Percentiles rank a stretch among this genome's conserved stretches.
Evolutionary conservation across 768 basidiomycete species (phyloP).

Genomic region (Mycena polygramma): DNA sequence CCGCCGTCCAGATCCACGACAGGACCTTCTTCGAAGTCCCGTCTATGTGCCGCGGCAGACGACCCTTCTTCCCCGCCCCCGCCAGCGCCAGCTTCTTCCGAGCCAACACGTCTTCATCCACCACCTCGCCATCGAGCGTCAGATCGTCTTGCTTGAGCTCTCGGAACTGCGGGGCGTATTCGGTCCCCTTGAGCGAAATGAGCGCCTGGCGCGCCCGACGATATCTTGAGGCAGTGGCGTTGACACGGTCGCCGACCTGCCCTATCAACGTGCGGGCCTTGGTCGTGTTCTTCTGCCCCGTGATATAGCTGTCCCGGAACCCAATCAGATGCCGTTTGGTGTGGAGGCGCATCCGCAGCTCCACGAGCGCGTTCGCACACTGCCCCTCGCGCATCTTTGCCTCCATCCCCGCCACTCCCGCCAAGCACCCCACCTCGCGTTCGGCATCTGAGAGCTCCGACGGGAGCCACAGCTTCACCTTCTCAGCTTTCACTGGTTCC

Average conservation of each 20-base stretch:
- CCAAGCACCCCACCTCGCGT: not conserved
- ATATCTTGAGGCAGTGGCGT: not conserved
- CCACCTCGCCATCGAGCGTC: not conserved
- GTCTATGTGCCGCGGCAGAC: no score
- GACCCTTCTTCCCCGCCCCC: not conserved
- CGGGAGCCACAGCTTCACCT: not conserved
- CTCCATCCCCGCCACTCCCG: not conserved
- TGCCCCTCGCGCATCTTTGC: not conserved
- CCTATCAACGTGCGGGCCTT: conserved; percentile 5
- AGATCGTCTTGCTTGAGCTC: conserved; percentile 16
- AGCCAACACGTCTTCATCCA: conserved; percentile 7
- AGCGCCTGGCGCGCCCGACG: conserved; percentile 1
- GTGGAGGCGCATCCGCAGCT: conserved; percentile 9
- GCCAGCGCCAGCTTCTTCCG: conserved; percentile 2
- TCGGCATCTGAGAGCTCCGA: conserved; percentile 1
- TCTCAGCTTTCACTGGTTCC: not conserved
- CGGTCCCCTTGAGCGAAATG: not conserved
- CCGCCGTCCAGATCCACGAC: conserved; percentile 27
- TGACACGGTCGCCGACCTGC: not conserved
- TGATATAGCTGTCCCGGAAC: not conserved
- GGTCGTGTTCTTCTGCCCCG: conserved; percentile 22
- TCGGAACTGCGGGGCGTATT: conserved; percentile 1
- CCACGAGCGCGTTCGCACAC: not conserved
- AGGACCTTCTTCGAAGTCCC: no score
- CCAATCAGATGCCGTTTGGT: conserved; percentile 15